phyloP scores from a whole-genome alignment of 2,329 filamentous ascomycete species.

The Pyricularia grisea region DNA sequence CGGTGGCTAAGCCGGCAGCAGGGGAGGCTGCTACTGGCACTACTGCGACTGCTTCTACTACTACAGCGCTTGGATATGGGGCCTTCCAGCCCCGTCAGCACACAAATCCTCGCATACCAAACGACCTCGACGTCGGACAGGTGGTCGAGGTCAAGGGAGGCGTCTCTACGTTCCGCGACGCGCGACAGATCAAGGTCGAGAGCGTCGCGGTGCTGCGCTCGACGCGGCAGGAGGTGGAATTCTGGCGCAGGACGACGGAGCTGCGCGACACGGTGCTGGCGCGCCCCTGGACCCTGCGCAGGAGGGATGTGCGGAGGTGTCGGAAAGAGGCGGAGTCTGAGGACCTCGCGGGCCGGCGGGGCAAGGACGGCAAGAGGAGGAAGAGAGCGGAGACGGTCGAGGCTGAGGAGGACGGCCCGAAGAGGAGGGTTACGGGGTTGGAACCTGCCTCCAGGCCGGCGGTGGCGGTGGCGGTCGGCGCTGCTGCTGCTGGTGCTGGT shows the following conservation, averaged over 20 bases:
- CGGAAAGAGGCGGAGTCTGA: conserved; percentile 32
- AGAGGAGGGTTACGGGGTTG: background rate
- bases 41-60: too few relatives aligned
- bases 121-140: conserved; percentile 37
- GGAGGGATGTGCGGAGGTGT: conserved; percentile 38
- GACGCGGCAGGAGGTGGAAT: conserved; percentile 46
- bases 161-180: conserved; percentile 34
- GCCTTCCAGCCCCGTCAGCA: conserved; percentile 2
- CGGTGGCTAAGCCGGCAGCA: background rate
- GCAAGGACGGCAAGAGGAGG: conserved; percentile 11
- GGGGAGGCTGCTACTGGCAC: background rate
- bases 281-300: conserved; percentile 44
- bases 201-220: conserved; percentile 36
- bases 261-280: conserved; percentile 42
- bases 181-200: conserved; percentile 42
- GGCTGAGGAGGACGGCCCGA: background rate
- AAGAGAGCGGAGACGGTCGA: background rate
- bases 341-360: conserved; percentile 10
- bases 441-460: background rate
- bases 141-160: conserved; percentile 49
- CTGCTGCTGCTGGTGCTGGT: background rate
- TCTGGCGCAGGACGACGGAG: conserved; percentile 45
- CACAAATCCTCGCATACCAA: conserved; percentile 9
- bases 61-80: background rate
- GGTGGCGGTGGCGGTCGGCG: too few relatives aligned